These are phyloP conservation scores for Mortierella sp. DNA, from an alignment of 371 early-diverging fungal species.

Conservation along the genomic window DNA sequence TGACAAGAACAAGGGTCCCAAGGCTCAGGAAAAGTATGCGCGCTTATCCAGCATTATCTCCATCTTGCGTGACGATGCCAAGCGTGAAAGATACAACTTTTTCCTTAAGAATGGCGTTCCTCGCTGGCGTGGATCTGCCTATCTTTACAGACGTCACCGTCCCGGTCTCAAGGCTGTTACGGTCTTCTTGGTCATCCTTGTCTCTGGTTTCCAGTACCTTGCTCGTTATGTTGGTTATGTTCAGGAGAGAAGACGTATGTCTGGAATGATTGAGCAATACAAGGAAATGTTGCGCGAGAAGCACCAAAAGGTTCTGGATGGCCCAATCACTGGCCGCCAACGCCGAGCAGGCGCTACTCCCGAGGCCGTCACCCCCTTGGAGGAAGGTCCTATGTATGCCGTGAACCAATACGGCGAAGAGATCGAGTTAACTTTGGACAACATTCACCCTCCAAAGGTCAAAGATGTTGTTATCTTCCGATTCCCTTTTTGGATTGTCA, in stretches of 20 bases:
- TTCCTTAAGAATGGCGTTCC: constrained; percentile 92
- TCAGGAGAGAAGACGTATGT: constrained; percentile 73
- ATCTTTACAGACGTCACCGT: constrained; percentile 81
- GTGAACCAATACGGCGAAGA: constrained; percentile 56
- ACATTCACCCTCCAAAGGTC: constrained; percentile 40
- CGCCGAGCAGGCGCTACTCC: constrained; percentile 43
- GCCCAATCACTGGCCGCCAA: constrained; percentile 51
- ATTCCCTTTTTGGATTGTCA: constrained; percentile 52
- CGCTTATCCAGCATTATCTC: constrained; percentile 75
- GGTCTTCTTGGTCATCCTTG: constrained; percentile 66
- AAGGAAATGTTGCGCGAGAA: constrained; percentile 50
- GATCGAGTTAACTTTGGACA: constrained; percentile 51
- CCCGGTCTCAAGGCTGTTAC: constrained; percentile 81
- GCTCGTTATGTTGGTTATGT: constrained; percentile 71
- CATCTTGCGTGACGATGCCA: constrained; percentile 75
- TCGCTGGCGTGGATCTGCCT: constrained; percentile 89
- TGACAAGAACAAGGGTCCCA: constrained; percentile 75
- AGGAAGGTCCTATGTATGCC: constrained; percentile 51
- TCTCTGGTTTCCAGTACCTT: constrained; percentile 75
- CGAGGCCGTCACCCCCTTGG: constrained; percentile 41
- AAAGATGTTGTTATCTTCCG: constrained; percentile 37
- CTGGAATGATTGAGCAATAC: constrained; percentile 54
- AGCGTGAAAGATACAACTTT: constrained; percentile 85
- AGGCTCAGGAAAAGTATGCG: constrained; percentile 73
- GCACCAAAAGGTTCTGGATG: constrained; percentile 45